Evolutionary conservation across 192 early-diverging fungal genomes (phyloP), one percentile per base, ranked within the genome.

Genomic region (Gamsiella multidivaricata): DNA sequence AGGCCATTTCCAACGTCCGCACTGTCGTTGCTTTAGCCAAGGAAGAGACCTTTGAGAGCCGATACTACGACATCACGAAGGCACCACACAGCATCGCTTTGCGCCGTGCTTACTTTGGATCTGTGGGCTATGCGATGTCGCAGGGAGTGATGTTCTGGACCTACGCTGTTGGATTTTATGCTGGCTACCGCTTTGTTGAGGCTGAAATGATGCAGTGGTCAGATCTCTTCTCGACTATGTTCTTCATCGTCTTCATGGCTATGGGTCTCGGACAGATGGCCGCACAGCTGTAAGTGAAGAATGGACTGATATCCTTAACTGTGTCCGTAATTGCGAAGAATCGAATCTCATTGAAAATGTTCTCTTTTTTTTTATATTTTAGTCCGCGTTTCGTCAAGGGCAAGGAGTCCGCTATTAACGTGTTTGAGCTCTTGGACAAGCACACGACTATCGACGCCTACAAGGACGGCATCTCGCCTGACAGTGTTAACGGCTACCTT

Each of bases 11-110:
- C 65, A 89, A 88, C 66, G 93, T 99, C 70, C 85, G 91, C 39
- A 99, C 96, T 0, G 92, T 97, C 4, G 88, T 89, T 22, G 89
- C 91, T 36, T 88, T 94, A 63, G 93, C 79, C 41, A 88, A 88
- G 50, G 80, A 70, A 9, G 23, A 68, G 12, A 51, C 51, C 23
- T 82, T 88, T 31, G 70, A 74, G 61, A 50, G 80, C 18, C 69
- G 63, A n/a, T 75, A 83, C 58, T 65, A 47, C 63, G 54, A 82
- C 15, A 79, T 82, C 23, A 85, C 85, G 59, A 52, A 82, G 45
- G 65, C 54, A 17, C 84, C 84, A 33, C 81, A 89, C 60, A n/a
- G 43, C 3, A 79, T 65, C 59, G 84, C 82, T 34, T 25, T 81
- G 31, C 73, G 79, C 43, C 57, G 80, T 29, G 61, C 85, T 23